These are phyloP conservation scores for Pseudogymnoascus sp. DNA, from an alignment of 2,329 filamentous ascomycete species.

Conservation along the genomic window DNA sequence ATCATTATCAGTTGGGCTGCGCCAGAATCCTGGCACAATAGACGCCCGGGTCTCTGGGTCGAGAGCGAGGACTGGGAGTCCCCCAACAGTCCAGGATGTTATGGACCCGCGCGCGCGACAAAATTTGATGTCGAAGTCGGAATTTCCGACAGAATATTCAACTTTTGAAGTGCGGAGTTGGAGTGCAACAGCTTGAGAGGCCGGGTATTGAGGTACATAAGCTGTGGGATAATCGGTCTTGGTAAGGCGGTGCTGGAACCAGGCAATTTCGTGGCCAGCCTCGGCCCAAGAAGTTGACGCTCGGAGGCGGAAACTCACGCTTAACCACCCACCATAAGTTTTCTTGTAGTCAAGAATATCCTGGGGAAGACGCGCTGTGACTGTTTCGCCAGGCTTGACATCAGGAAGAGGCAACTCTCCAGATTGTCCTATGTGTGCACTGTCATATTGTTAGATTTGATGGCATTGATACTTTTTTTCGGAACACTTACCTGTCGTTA, in stretches of 20 bases:
- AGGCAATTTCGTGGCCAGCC: constrained; percentile 46
- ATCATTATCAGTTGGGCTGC: constrained; percentile 60
- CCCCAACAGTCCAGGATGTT: constrained; percentile 33
- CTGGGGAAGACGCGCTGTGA: constrained; percentile 28
- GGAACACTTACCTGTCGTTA: constrained; percentile 31
- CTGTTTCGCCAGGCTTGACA: constrained; percentile 32
- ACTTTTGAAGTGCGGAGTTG: constrained; percentile 16
- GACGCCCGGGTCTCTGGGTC: constrained; percentile 31
- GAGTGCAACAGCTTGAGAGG: constrained; percentile 10
- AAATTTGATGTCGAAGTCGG: constrained; percentile 35
- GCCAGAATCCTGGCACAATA: constrained; percentile 47
- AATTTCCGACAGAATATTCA: constrained; percentile 24
- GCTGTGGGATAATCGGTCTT: background rate
- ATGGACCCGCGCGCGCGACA: constrained; percentile 38
- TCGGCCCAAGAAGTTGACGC: constrained; percentile 42
- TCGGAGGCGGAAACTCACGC: constrained; percentile 36
- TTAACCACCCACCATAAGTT: constrained; percentile 35
- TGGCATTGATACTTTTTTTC: background rate
- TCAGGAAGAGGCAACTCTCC: constrained; percentile 35
- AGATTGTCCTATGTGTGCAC: constrained; percentile 25
- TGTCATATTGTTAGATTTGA: constrained; percentile 11
- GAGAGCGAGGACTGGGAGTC: constrained; percentile 29
- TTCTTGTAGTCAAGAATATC: constrained; percentile 13
- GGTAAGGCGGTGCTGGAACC: constrained; percentile 25
- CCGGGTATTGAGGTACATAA: constrained; percentile 15